Evolutionary conservation across 164 flowering plant genomes (phyloP), one percentile per base, ranked within the genome.

Genomic region (Stephania yunnanensis): DNA sequence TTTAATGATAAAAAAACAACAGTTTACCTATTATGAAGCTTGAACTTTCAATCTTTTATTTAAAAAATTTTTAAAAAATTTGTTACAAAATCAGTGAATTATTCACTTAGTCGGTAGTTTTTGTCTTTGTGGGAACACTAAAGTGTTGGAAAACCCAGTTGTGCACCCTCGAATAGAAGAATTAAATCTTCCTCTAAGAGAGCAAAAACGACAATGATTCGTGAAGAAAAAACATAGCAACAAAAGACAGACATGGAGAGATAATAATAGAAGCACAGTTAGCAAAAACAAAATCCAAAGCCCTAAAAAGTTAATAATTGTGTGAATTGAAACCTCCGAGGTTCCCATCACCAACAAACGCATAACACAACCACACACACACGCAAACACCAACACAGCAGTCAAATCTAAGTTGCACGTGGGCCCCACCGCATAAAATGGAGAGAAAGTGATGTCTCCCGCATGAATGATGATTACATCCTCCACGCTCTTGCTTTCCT

Each of bases 1-100:
- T 36, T 36, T 36, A 25, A 25, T 36, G 2, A 36, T 36, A 36
- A 36, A 4, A 1, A 36, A 36, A 36, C 4, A 2, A 4, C 1
- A 36, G 42, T 36, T 36, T 36, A 1, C 42, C 1, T 1, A 36
- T 1, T 36, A 36, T 1, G 42, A 36, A 36, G 25, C 25, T 25
- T 0, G 25, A 25, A 25, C 25, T 25, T 25, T 25, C 25, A 25
- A 25, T 25, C 42, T 36, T 36, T 36, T 36, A 36, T 4, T 4
- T 1, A 36, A 36, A 4, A 36, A 0, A 0, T 1, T 4, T 4
- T 4, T 1, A 36, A 36, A 4, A 36, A 0, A 0, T 1, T 4
- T 4, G 0, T 36, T 36, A 36, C 1, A 36, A 36, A 36, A 36
- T 4, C 4, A 36, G 0, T 36, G 4, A 36, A 1, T 4, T 1